phyloP scores from a whole-genome alignment of 345 rosid genomes.

The Pelargonium nanum region DNA sequence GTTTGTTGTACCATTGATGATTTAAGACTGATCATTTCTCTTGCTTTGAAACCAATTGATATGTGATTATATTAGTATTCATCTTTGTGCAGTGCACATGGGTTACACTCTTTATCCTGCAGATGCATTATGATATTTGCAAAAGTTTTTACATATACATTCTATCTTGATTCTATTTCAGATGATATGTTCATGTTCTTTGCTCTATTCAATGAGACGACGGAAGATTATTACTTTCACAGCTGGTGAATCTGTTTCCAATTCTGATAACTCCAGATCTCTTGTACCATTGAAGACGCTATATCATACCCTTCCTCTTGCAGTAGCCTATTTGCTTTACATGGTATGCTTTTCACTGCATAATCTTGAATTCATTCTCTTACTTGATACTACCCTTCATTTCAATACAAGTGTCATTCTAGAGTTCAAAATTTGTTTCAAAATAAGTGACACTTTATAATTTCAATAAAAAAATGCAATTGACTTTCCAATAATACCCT shows the following conservation, averaged over 20 bases:
- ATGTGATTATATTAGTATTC: neutral
- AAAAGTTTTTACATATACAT: neutral
- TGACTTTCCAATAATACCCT: no score
- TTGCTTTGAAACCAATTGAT: neutral
- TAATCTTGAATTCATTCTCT: neutral
- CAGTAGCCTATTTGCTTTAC: constrained; percentile 42
- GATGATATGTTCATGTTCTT: constrained; percentile 38
- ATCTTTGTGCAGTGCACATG: neutral
- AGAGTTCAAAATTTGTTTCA: no score
- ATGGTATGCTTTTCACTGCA: constrained; percentile 5
- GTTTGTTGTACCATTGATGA: neutral
- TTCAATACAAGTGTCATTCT: no score
- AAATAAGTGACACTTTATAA: no score
- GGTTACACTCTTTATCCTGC: neutral
- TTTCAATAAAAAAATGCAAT: no score
- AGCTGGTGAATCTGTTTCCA: constrained; percentile 18
- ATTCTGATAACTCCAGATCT: constrained; percentile 16
- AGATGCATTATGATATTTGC: neutral
- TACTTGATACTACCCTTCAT: neutral
- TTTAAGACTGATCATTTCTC: neutral
- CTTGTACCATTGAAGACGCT: constrained; percentile 36
- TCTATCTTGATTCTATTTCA: constrained; percentile 2
- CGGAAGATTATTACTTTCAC: constrained; percentile 41
- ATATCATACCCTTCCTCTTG: constrained; percentile 37
- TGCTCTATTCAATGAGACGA: constrained; percentile 38